A percentile compares a stretch with the other conserved stretches of the same genome.
Conservation (phyloP, 306 rosid species). For the Lablab purpureus region DNA sequence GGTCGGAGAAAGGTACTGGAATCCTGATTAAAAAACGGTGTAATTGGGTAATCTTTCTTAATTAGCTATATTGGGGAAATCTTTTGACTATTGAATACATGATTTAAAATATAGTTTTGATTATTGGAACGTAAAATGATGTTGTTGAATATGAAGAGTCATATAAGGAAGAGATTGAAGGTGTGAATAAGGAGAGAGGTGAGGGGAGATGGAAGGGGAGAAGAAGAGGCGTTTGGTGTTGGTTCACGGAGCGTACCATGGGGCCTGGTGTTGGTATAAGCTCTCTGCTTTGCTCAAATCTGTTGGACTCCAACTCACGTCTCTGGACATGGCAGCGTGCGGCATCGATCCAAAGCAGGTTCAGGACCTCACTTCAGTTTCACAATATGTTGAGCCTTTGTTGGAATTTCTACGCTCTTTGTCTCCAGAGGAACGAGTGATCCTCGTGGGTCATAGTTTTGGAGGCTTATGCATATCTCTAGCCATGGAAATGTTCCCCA, state of each 20-base stretch:
- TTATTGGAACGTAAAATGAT: no score
- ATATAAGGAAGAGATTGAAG: no score
- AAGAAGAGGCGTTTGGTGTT: conserved; percentile 54
- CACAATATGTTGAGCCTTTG: conserved; percentile 57
- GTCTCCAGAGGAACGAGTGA: conserved; percentile 52
- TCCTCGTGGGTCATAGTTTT: conserved; percentile 66
- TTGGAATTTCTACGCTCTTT: conserved; percentile 50
- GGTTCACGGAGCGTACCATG: conserved; percentile 69
- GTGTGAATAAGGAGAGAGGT: no score
- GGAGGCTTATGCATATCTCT: conserved; percentile 60
- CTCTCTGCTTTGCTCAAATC: conserved; percentile 49
- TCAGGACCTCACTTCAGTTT: conserved; percentile 44
- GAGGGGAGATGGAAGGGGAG: neutral
- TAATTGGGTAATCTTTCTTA: no score
- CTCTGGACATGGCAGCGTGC: conserved; percentile 63
- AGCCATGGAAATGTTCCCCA: conserved; percentile 71
- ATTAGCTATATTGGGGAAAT: no score
- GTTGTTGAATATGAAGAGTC: no score
- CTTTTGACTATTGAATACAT: no score
- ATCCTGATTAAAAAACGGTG: no score
- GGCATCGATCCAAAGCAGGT: conserved; percentile 57
- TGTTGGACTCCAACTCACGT: conserved; percentile 55
- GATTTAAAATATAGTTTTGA: no score
- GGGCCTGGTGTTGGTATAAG: conserved; percentile 77
- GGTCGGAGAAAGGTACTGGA: no score